phyloP scores from a whole-genome alignment of 2,329 filamentous ascomycete species.

The Verticillium tricorpus region DNA sequence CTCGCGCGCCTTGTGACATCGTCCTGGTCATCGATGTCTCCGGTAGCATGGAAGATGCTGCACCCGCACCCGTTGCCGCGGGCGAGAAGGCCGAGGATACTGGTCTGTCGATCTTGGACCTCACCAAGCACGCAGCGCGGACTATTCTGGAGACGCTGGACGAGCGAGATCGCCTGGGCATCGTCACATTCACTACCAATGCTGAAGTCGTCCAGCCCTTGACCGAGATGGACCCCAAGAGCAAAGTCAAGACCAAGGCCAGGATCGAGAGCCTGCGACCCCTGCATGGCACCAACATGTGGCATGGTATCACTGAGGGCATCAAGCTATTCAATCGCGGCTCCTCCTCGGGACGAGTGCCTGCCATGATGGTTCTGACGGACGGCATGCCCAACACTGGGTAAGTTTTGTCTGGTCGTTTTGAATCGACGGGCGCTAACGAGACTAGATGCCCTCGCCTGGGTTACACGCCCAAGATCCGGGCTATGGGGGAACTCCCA shows the following conservation, averaged over 20 bases:
- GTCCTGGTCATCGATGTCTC: slow-evolving; percentile 60
- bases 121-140: slow-evolving; percentile 54
- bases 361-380: slow-evolving; percentile 49
- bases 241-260: slow-evolving; percentile 36
- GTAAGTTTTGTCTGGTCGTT: background rate
- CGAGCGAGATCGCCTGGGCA: slow-evolving; percentile 49
- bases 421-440: background rate
- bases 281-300: slow-evolving; percentile 46
- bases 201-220: slow-evolving; percentile 41
- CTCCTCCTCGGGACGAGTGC: slow-evolving; percentile 30
- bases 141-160: slow-evolving; percentile 55
- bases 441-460: slow-evolving; percentile 35
- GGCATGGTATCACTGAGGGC: slow-evolving; percentile 50
- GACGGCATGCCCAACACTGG: slow-evolving; percentile 50
- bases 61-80: slow-evolving; percentile 35
- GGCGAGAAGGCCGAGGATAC: slow-evolving; percentile 37
- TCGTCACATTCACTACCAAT: slow-evolving; percentile 47
- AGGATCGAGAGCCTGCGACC: slow-evolving; percentile 38
- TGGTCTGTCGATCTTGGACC: slow-evolving; percentile 51
- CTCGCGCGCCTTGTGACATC: slow-evolving; percentile 52
- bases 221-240: slow-evolving; percentile 37
- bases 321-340: slow-evolving; percentile 38
- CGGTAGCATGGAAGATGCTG: slow-evolving; percentile 45
- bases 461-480: slow-evolving; percentile 52
- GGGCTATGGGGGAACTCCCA: slow-evolving; percentile 29